Conservation (phyloP, 2,329 filamentous ascomycete genomes). For the Fusarium bactridioides region DNA sequence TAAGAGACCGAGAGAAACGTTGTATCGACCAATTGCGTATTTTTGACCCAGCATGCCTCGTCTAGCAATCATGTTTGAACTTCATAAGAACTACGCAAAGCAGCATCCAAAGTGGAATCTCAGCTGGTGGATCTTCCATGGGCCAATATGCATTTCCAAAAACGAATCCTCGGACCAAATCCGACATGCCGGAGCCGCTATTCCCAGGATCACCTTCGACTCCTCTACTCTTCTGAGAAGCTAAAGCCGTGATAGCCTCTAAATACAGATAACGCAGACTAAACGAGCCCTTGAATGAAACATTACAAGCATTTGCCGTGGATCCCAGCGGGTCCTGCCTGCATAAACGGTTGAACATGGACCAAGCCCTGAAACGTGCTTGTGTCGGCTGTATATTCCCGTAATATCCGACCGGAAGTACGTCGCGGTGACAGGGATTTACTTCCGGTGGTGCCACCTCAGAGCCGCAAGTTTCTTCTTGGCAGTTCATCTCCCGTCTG, state of each 20-base stretch:
- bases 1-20: background rate
- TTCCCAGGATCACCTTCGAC: background rate
- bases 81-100: rapidly evolving
- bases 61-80: background rate
- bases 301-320: background rate
- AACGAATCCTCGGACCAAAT: background rate
- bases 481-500: background rate
- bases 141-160: background rate
- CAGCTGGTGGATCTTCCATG: background rate
- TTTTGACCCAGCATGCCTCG: rapidly evolving
- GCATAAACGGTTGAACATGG: background rate
- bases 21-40: background rate
- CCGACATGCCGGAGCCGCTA: background rate
- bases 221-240: background rate
- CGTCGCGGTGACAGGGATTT: background rate
- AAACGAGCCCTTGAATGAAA: background rate
- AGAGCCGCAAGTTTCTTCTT: conserved; percentile 11
- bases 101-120: background rate
- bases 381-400: background rate
- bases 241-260: background rate
- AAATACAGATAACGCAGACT: rapidly evolving
- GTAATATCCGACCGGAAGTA: background rate
- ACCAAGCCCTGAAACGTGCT: conserved; percentile 7
- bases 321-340: background rate
- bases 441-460: background rate